phyloP scores from a whole-genome alignment of 176 grass and related monocot genomes.

The Hordeum marinum region DNA sequence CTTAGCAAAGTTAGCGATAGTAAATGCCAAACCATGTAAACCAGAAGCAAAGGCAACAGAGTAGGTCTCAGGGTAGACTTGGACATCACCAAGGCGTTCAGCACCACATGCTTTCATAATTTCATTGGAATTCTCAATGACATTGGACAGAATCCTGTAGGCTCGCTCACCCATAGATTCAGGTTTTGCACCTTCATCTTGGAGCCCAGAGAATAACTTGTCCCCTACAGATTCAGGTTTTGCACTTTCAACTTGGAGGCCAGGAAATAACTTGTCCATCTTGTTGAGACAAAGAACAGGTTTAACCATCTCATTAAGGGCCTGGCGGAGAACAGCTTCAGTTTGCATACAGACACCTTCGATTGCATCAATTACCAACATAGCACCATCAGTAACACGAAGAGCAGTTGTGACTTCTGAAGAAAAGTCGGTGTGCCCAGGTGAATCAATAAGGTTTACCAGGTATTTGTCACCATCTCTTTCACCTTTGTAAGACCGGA shows the following conservation, averaged over 20 bases:
- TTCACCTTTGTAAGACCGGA: neutral
- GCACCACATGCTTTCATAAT: slow-evolving; percentile 41
- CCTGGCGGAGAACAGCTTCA: neutral
- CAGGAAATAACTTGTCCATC: slow-evolving; percentile 60
- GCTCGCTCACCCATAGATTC: slow-evolving; percentile 23
- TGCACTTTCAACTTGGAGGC: too few relatives aligned
- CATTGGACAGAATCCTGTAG: slow-evolving; percentile 39
- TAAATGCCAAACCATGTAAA: neutral
- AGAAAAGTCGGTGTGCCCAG: neutral
- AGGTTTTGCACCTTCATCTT: slow-evolving; percentile 31
- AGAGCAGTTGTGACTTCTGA: neutral
- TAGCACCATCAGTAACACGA: neutral
- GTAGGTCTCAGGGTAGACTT: slow-evolving; percentile 54
- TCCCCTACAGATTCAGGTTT: too few relatives aligned
- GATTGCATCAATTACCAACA: neutral
- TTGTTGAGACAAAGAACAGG: slow-evolving; percentile 51
- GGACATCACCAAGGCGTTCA: slow-evolving; percentile 46
- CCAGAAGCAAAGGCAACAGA: neutral
- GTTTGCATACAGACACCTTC: neutral
- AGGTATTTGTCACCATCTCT: neutral
- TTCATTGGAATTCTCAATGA: slow-evolving; percentile 43
- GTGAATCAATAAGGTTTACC: neutral
- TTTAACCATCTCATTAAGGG: neutral
- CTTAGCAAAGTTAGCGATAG: slow-evolving; percentile 41
- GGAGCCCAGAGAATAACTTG: slow-evolving; percentile 44